Evolutionary conservation across 2,329 filamentous ascomycete genomes (phyloP).

Genomic region (Pestalotiopsis sp.): DNA sequence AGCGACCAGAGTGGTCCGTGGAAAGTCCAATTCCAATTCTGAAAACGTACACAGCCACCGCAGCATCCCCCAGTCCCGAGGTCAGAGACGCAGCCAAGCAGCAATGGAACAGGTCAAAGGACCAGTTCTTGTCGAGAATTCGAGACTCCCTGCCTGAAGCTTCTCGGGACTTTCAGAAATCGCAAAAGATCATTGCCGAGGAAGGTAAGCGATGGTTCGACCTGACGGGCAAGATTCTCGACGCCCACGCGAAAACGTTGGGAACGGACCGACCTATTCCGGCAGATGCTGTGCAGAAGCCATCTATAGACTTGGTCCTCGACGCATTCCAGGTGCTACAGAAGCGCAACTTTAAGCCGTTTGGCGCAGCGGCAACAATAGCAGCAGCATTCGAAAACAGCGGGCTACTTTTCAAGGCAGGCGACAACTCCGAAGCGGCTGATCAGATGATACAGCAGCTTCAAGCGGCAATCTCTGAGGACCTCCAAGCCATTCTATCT

Average conservation of each 20-base stretch:
- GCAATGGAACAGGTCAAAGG: conserved; percentile 66
- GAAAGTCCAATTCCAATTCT: conserved; percentile 38
- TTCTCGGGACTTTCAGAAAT: conserved; percentile 73
- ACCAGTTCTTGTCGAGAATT: conserved; percentile 65
- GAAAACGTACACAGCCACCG: conserved; percentile 48
- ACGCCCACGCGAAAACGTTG: conserved; percentile 29
- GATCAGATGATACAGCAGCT: conserved; percentile 45
- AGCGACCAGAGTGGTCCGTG: conserved; percentile 38
- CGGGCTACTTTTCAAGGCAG: conserved; percentile 40
- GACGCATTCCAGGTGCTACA: conserved; percentile 43
- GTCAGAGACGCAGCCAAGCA: conserved; percentile 50
- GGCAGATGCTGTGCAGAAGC: conserved; percentile 24
- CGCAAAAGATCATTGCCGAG: conserved; percentile 68
- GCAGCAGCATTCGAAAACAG: conserved; percentile 41
- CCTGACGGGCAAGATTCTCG: conserved; percentile 50
- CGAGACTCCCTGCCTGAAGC: conserved; percentile 79
- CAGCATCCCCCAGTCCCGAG: conserved; percentile 40
- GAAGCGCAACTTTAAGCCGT: conserved; percentile 58
- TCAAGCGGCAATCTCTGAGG: conserved; percentile 51
- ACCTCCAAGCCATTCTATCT: conserved; percentile 60
- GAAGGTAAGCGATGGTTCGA: conserved; percentile 70
- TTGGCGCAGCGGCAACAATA: conserved; percentile 52
- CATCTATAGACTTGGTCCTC: conserved; percentile 36
- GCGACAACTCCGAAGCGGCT: conserved; percentile 20
- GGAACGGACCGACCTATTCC: conserved; percentile 26